Evolutionary conservation across 441 rosid genomes (phyloP), one percentile per base, ranked within the genome.

Genomic region (Capsella rubella): DNA sequence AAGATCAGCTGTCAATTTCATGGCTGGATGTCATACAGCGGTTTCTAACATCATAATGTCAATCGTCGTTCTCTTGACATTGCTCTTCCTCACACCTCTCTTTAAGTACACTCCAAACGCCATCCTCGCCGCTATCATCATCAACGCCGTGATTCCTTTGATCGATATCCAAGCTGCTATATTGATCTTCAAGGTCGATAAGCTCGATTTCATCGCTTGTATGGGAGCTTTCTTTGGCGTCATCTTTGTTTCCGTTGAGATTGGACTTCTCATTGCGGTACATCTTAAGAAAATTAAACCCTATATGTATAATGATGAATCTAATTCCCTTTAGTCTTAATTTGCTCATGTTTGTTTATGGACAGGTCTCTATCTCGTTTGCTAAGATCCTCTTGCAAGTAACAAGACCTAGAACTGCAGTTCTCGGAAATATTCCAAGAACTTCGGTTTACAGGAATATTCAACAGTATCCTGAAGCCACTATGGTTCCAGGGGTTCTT

Each of bases 101-200:
- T 93, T 95, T 45, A 91, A 91, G 83, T 95, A 93, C 83, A 93
- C 99, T 13, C 99, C 99, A 53, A 95, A 87, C 69, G 98, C 99
- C 3, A 91, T 93, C 56, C 97, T 95, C 1, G 87, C 99, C 0
- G 81, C 99, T 64, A 87, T 95, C 72, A 90, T 95, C 57, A 95
- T 95, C 67, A 84, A 92, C 3, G 99, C 98, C 0, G 98, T 93
- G 71, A 28, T 87, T 54, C 80, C 92, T 76, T 82, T 93, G 58
- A 60, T 95, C 27, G 97, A 95, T 81, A 25, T 80, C 39, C 80
- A 85, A 25, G 99, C 99, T n/a, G 95, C 86, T 3, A 31, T 71
- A 63, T 61, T 93, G 85, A 90, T 95, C 68, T 95, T 88, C 84
- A 95, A 91, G 85, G 85, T 89, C 12, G 99, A 95, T 69, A 95